Percentiles rank a stretch among this genome's conserved stretches.
phyloP scores from a whole-genome alignment of 106 monocot species.

The Acanthochlamys bracteata region DNA sequence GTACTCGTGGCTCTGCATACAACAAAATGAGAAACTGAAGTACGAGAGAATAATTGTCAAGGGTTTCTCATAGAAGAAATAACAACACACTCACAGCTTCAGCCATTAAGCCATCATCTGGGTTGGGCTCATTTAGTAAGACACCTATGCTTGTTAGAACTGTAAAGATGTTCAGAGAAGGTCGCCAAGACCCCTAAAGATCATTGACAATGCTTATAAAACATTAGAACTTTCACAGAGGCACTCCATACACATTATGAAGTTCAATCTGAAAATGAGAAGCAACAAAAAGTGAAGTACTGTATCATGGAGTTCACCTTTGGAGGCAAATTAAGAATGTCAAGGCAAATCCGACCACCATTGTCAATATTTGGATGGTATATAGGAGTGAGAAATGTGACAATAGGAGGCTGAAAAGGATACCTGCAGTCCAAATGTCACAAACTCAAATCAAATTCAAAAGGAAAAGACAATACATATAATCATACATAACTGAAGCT shows the following conservation, averaged over 20 bases:
- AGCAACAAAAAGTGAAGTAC: background rate
- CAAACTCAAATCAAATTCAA: background rate
- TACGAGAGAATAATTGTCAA: background rate
- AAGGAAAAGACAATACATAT: conserved; percentile 1
- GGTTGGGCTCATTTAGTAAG: conserved; percentile 84
- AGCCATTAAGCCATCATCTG: conserved; percentile 94
- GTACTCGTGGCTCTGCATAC: conserved; percentile 82
- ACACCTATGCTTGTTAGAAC: conserved; percentile 80
- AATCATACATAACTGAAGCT: background rate
- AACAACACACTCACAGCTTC: conserved; percentile 52
- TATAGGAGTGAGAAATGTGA: conserved; percentile 83
- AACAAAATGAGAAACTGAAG: background rate
- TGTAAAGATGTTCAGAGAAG: conserved; percentile 85
- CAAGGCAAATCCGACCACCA: conserved; percentile 92
- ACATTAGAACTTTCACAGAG: too few species aligned
- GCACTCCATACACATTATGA: too few species aligned
- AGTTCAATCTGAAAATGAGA: too few species aligned
- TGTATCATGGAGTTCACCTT: conserved; percentile 37
- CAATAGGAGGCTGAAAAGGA: conserved; percentile 89
- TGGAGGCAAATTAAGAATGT: conserved; percentile 97
- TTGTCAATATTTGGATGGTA: conserved; percentile 98
- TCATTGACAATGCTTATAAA: too few species aligned
- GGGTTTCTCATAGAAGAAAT: background rate
- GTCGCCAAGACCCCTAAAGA: conserved; percentile 78
- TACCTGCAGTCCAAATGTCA: conserved; percentile 38